A percentile compares a stretch with the other conserved stretches of the same genome.
Conservation (phyloP, 1,139 yeast species). For the Yamadazyma epiphylla region DNA sequence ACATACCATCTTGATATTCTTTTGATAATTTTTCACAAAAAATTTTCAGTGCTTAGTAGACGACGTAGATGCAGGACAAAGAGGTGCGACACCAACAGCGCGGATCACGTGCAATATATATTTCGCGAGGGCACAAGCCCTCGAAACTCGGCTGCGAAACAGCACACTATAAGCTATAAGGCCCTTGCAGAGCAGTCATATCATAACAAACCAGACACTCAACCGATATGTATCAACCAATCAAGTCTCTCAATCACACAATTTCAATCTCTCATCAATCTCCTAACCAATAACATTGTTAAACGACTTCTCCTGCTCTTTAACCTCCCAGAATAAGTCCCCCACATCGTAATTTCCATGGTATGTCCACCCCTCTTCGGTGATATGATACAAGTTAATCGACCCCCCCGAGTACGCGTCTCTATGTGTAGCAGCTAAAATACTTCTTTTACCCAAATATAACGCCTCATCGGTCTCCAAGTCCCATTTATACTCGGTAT, state of each 20-base stretch:
- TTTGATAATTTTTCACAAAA: conserved; percentile 2
- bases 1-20: conserved; percentile 1
- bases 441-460: conserved; percentile 90
- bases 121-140: conserved; percentile 1
- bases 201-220: no score
- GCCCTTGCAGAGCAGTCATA: no score
- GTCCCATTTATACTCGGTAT: conserved; percentile 88
- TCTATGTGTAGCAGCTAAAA: conserved; percentile 96
- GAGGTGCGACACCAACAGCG: neutral
- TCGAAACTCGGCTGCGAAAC: no score
- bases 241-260: no score
- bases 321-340: conserved; percentile 86
- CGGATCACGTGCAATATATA: conserved; percentile 1
- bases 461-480: conserved; percentile 88
- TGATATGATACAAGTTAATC: conserved; percentile 85
- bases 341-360: conserved; percentile 96
- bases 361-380: conserved; percentile 90
- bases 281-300: conserved; percentile 71
- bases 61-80: neutral
- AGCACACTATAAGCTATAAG: no score
- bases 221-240: no score
- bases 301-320: conserved; percentile 84
- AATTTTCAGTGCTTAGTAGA: conserved; percentile 2
- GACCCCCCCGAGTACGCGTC: conserved; percentile 99
- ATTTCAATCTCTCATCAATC: neutral